phyloP scores from a whole-genome alignment of 169 alveolate genomes.

The Eimeria falciformis region DNA sequence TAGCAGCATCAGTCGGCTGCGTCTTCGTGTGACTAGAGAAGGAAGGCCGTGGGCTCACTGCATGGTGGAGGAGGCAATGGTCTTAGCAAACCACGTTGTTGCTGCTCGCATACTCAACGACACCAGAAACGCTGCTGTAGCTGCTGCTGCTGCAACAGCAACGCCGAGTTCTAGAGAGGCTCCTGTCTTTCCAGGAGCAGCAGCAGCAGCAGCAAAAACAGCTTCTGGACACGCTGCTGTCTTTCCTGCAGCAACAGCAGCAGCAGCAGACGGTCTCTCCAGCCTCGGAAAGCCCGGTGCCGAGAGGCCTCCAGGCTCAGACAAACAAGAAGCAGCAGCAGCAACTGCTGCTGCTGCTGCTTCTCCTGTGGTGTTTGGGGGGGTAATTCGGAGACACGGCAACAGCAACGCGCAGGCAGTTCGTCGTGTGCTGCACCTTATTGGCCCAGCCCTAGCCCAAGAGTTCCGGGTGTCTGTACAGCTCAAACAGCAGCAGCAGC shows the following conservation, averaged over 20 bases:
- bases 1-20: conserved; percentile 35
- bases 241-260: not conserved
- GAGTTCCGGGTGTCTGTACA: conserved; percentile 46
- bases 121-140: conserved; percentile 29
- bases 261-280: not conserved
- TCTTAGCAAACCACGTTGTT: conserved; percentile 74
- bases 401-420: conserved; percentile 71
- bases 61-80: conserved; percentile 76
- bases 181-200: too few species aligned
- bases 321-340: conserved; percentile 11
- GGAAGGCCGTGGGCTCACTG: conserved; percentile 69
- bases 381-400: conserved; percentile 56
- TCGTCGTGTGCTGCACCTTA: conserved; percentile 9
- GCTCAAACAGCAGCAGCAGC: conserved; percentile 62
- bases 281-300: not conserved
- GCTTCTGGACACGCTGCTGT: not conserved
- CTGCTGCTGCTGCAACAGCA: conserved; percentile 48
- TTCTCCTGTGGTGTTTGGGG: conserved; percentile 67
- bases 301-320: not conserved
- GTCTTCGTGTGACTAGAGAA: conserved; percentile 28
- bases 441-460: conserved; percentile 42
- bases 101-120: conserved; percentile 55
- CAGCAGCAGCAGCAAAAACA: not conserved
- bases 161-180: too few species aligned
- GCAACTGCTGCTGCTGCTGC: conserved; percentile 22